phyloP scores from a whole-genome alignment of 208 protist genomes.

The Crithidia sp. region DNA sequence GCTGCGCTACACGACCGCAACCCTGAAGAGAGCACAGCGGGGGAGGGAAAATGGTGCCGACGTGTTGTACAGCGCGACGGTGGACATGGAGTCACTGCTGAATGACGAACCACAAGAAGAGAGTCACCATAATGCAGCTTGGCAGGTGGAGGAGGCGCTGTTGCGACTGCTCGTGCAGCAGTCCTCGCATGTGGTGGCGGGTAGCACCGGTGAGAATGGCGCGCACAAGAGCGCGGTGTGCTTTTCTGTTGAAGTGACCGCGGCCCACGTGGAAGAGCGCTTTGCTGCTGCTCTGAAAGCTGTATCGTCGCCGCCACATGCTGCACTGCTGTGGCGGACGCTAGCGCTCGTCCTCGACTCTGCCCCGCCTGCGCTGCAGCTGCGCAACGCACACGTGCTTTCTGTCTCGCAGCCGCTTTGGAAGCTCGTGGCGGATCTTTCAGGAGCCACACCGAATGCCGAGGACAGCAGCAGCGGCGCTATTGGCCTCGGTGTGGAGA shows the following conservation, averaged over 20 bases:
- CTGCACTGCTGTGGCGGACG: slow-evolving; percentile 11
- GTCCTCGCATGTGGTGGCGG: neutral
- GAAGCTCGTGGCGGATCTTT: neutral
- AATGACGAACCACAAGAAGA: neutral
- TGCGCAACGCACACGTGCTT: neutral
- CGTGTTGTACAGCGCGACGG: no score
- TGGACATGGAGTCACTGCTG: slow-evolving; percentile 15
- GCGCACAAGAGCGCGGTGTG: no score
- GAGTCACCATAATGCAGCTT: neutral
- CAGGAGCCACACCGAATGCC: neutral
- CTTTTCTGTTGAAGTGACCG: neutral
- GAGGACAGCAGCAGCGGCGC: neutral
- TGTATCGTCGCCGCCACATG: neutral
- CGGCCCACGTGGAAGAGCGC: neutral
- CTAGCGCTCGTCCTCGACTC: neutral
- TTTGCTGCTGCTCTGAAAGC: neutral
- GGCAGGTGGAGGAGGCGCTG: slow-evolving; percentile 6
- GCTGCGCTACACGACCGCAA: neutral
- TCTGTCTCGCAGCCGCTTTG: neutral
- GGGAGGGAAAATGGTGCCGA: no score
- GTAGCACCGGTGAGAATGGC: neutral
- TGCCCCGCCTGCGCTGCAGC: neutral
- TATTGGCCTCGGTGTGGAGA: neutral
- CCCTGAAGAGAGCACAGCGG: no score
- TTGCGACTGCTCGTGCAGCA: neutral